Evolutionary conservation across 2,329 filamentous ascomycete species (phyloP), one percentile per base, ranked within the genome.

Genomic region (Beauveria rudraprayagi): DNA sequence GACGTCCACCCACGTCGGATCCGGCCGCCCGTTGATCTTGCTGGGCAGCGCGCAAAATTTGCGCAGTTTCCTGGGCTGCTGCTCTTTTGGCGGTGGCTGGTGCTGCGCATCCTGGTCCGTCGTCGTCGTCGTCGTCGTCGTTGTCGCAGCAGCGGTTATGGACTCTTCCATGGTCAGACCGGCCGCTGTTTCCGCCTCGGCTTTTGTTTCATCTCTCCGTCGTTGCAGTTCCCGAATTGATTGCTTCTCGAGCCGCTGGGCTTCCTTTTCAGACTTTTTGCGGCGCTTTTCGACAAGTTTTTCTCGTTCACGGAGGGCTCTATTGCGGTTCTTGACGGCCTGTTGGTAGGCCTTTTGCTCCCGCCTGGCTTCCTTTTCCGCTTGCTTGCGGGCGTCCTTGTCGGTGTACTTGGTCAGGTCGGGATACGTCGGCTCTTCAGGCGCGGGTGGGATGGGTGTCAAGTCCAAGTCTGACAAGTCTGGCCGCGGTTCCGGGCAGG

Each of bases 11-110:
- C 92, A 96, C 17, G 86, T 83, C 5, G 82, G 76, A 70, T 96
- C 91, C 48, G 79, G 76, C 63, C 78, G 76, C 7, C 84, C 85
- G 57, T 78, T 71, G 11, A 72, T 75, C 61, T 77, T 78, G 22
- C 78, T 73, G 0, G 89, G 91, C 3, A 93, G 74, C 66, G 86
- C 85, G 74, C 91, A 94, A 72, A 97, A 96, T 68, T 90, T 93
- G 62, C 84, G 83, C 56, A 88, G 80, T 67, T 87, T 87, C 67
- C 73, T 75, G n/a, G 59, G 61, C 41, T 65, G 66, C 34, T 51
- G 19, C 63, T 37, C 34, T 11, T 37, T 37, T 37, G 61, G 70
- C 70, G 47, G 72, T 69, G 41, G 69, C 66, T 53, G 66, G 67
- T 46, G 19, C 22, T 48, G 17, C 68, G 68, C 54, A 14, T 74